Percentiles rank a stretch among this genome's conserved stretches.
phyloP scores from a whole-genome alignment of 1,284 basidiomycete species.

The Grifola frondosa region DNA sequence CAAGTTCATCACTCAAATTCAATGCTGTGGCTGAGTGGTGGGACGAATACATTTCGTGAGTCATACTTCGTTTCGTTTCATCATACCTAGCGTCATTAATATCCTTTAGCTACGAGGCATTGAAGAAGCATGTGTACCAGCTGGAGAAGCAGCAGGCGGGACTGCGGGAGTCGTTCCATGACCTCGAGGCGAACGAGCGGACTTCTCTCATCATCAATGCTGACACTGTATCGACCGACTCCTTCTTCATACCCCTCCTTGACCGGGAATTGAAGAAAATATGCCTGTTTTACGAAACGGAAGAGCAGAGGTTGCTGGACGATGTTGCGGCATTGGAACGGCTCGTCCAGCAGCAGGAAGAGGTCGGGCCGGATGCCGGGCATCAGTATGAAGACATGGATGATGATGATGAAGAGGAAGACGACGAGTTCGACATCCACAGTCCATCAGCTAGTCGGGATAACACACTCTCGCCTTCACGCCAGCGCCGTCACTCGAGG shows the following conservation, averaged over 20 bases:
- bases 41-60: conserved; percentile 87
- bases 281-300: conserved; percentile 74
- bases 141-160: conserved; percentile 71
- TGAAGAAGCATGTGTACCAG: conserved; percentile 87
- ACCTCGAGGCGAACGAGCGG: conserved; percentile 66
- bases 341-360: conserved; percentile 68
- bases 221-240: conserved; percentile 45
- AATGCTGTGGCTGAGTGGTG: conserved; percentile 95
- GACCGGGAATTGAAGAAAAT: conserved; percentile 88
- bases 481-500: conserved; percentile 37
- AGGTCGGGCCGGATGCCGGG: conserved; percentile 53
- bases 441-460: conserved; percentile 24
- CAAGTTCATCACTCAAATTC: conserved; percentile 81
- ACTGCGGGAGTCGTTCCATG: conserved; percentile 43
- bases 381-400: conserved; percentile 59
- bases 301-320: conserved; percentile 70
- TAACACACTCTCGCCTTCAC: conserved; percentile 24
- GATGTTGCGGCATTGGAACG: conserved; percentile 66
- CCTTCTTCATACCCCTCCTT: conserved; percentile 71
- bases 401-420: conserved; percentile 67
- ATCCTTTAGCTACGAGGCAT: conserved; percentile 66
- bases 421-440: conserved; percentile 40
- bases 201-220: conserved; percentile 49
- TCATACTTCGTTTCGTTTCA: conserved; percentile 12
- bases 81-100: conserved; percentile 2